A percentile compares a stretch with the other conserved stretches of the same genome.
Conservation (phyloP, 345 rosid species). For the Tarenaya hassleriana region DNA sequence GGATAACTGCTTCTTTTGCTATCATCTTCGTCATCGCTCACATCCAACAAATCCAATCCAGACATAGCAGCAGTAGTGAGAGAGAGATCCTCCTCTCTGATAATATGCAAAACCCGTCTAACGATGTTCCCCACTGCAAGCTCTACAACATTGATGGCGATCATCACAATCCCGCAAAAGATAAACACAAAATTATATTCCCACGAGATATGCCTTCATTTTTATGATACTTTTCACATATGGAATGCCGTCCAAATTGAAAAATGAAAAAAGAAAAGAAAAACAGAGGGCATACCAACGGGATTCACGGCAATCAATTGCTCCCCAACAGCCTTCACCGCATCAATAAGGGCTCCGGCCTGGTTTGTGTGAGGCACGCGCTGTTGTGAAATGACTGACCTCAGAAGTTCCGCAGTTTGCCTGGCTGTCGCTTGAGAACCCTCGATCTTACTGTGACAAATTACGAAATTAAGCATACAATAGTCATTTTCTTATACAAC, state of each 20-base stretch:
- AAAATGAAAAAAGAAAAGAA: neutral
- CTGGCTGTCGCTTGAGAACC: constrained; percentile 93
- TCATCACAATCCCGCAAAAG: neutral
- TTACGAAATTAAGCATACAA: constrained; percentile 1
- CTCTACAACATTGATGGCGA: constrained; percentile 45
- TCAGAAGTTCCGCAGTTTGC: constrained; percentile 73
- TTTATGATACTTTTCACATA: neutral
- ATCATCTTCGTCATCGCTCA: constrained; percentile 72
- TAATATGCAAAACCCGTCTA: constrained; percentile 88
- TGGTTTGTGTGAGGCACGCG: constrained; percentile 76
- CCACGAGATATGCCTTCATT: neutral
- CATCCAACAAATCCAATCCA: constrained; percentile 60
- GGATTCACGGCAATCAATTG: constrained; percentile 86
- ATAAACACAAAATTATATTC: constrained; percentile 9
- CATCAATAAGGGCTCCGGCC: constrained; percentile 77
- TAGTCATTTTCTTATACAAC: constrained; percentile 7
- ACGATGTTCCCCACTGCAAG: constrained; percentile 96
- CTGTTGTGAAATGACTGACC: constrained; percentile 86
- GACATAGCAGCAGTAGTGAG: constrained; percentile 67
- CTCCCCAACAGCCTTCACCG: constrained; percentile 73
- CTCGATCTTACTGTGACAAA: constrained; percentile 66
- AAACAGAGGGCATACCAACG: constrained; percentile 44
- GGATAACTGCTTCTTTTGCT: constrained; percentile 49
- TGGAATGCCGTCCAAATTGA: neutral
- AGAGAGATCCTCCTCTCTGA: constrained; percentile 92